Conservation (phyloP, 345 rosid genomes). For the Balakata baccata region DNA sequence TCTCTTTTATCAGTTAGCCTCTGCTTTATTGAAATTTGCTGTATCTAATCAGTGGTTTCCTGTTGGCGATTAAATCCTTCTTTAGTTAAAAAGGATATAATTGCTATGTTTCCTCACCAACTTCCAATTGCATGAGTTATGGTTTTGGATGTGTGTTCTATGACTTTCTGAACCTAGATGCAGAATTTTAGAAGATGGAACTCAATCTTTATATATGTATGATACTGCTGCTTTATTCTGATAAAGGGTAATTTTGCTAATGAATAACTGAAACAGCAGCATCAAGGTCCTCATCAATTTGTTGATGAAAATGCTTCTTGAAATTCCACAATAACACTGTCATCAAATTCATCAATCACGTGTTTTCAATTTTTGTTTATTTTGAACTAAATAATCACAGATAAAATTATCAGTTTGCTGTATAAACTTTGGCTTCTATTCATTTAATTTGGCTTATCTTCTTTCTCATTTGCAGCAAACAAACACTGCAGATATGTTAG, state of each 20-base stretch:
- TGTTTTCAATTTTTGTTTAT: background rate
- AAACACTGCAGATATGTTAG: conserved; percentile 88
- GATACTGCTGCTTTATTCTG: background rate
- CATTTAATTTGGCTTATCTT: conserved; percentile 8
- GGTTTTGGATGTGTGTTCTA: background rate
- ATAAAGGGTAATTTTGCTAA: too few relatives aligned
- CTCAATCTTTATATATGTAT: too few relatives aligned
- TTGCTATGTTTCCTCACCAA: background rate
- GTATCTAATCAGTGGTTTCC: too few relatives aligned
- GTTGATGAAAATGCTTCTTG: background rate
- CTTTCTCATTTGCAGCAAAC: conserved; percentile 58
- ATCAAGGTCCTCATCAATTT: background rate
- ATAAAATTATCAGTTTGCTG: background rate
- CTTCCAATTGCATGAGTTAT: background rate
- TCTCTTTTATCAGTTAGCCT: too few relatives aligned
- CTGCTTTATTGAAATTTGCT: background rate
- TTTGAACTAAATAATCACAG: background rate
- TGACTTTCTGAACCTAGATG: background rate
- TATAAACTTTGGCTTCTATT: background rate
- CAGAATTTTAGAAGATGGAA: background rate
- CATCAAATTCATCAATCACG: background rate
- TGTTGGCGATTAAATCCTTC: too few relatives aligned
- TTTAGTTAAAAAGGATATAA: too few relatives aligned
- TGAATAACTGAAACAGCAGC: background rate
- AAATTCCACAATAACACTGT: too few relatives aligned